Evolutionary conservation across 2,329 filamentous ascomycete genomes (phyloP).

Genomic region (Geosmithia flava): DNA sequence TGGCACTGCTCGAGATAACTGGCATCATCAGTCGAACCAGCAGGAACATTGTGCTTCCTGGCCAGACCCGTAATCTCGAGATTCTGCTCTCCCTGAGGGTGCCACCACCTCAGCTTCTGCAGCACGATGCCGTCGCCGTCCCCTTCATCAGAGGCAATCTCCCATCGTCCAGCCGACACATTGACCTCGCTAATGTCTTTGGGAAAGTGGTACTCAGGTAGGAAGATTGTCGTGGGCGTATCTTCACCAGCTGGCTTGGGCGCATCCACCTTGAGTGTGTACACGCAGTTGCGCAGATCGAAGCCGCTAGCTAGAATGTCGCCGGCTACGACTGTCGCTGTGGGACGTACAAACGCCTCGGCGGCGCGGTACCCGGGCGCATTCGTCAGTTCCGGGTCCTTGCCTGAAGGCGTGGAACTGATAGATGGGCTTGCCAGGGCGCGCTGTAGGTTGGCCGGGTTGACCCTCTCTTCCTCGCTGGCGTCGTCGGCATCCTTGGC

Average conservation of each 20-base stretch:
- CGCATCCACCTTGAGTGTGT: conserved; percentile 58
- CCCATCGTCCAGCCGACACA: conserved; percentile 81
- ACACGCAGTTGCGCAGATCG: conserved; percentile 67
- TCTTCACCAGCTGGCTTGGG: conserved; percentile 45
- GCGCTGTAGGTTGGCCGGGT: conserved; percentile 62
- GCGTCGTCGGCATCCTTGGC: conserved; percentile 20
- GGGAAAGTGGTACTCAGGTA: conserved; percentile 90
- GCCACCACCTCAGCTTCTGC: conserved; percentile 86
- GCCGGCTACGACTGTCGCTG: conserved; percentile 65
- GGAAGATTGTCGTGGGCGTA: conserved; percentile 66
- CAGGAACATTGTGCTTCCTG: conserved; percentile 44
- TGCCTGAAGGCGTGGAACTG: conserved; percentile 39
- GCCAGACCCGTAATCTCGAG: conserved; percentile 66
- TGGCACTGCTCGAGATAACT: conserved; percentile 66
- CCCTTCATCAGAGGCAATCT: conserved; percentile 61
- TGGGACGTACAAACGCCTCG: conserved; percentile 84
- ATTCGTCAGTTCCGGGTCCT: conserved; percentile 45
- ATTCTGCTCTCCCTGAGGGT: conserved; percentile 71
- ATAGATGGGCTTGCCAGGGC: conserved; percentile 59
- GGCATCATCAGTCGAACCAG: conserved; percentile 55
- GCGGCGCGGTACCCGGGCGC: conserved; percentile 73
- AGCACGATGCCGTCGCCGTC: conserved; percentile 55
- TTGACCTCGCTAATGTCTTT: conserved; percentile 57
- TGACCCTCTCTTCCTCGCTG: conserved; percentile 47
- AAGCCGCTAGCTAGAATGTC: conserved; percentile 63